Base-by-base conservation (phyloP, 805 yeast genomes). In the Blastobotrys peoriensis region DNA sequence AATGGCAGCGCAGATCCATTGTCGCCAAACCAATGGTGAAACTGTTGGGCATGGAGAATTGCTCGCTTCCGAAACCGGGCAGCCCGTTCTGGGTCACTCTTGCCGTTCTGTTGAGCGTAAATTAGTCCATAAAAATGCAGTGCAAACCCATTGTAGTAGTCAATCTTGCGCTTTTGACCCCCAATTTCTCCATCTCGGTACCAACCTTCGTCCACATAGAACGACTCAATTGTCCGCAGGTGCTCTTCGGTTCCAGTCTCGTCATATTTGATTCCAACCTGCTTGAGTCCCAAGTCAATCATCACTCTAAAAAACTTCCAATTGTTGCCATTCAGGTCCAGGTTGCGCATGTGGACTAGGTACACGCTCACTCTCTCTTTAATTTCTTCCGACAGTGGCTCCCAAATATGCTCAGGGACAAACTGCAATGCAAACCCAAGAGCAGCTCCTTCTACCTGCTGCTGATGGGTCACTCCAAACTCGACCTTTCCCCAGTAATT, bases 381-480 rank as follows among this genome's bases (percentile, higher is more conserved):
- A 4, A 45, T 56, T 8, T 49, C 43, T 5, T 46, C 47, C 2
- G 46, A 13, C 18, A 61, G 37, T 1, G 64, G 64, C 1, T 59
- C 61, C 53, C 58, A 59, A 43, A 61, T 43, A 20, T 49, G 40
- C 17, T 58, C 55, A 3, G 62, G 61, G 20, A 51, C 49, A 45
- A 50, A 47, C 5, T 52, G 48, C 42, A 61, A 40, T 2, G 58
- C 58, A 46, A 46, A 59, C 6, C 61, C 62, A 30, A 61, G 41
- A 1, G 62, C 59, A 6, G 65, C 64, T 43, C 58, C 45, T 37
- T 60, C 64, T n/a, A 61, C 63, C 35, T 58, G 44, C 23, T 50
- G 44, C 49, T 60, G 64, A 48, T 78, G 81, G 56, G 71, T 61
- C 49, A 68, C 60, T 18, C 18, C 18, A 33, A 47, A 55, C 4